Base-by-base conservation (phyloP, 805 yeast species). In the Wickerhamomyces mucosus region DNA sequence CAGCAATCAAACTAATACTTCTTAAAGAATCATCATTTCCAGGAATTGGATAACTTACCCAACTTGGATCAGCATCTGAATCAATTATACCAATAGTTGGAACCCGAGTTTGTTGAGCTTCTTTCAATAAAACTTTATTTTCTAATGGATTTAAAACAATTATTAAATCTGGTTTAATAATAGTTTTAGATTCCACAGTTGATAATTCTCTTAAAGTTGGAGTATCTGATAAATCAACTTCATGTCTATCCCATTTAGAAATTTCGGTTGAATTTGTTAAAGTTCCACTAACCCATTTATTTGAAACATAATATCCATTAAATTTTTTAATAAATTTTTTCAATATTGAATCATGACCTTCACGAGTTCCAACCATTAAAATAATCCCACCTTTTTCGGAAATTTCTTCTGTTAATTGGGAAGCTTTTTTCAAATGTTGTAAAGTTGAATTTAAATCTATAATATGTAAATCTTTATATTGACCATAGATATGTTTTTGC, bases 1-100 rank as follows among this genome's bases (percentile, higher is more conserved):
- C 96, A 33, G 75, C 61, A 44, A 92, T 69, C 42, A 92, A 63
- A 41, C 83, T 78, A 8, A 80, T 75, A 7, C 94, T 72, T 55
- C 98, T 72, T 36, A 75, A 61, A 7, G 94, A 79, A 54, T 88
- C 96, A 55, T 92, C 97, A 53, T 92, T 92, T 40, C 94, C 94
- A 13, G 97, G 97, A 43, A 92, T 82, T 31, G 97, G 94, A 51
- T 92, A 92, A 2, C 96, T 85, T 33, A 89, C 82, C 44, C 80
- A 61, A 12, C 82, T 72, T 7, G 96, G 94, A 52, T 92, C 96
- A 53, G 81, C 76, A 57, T 92, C 89, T 15, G 97, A 88, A 59
- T 92, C 98, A 40, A 92, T 75, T 36, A 92, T 70, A 18, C 96
- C 97, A 46, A 92, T 75, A 1, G 96, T 86, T 36, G 98, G 98